Evolutionary conservation across 2,329 filamentous ascomycete genomes (phyloP).

Genomic region (Huntiella moniliformis): DNA sequence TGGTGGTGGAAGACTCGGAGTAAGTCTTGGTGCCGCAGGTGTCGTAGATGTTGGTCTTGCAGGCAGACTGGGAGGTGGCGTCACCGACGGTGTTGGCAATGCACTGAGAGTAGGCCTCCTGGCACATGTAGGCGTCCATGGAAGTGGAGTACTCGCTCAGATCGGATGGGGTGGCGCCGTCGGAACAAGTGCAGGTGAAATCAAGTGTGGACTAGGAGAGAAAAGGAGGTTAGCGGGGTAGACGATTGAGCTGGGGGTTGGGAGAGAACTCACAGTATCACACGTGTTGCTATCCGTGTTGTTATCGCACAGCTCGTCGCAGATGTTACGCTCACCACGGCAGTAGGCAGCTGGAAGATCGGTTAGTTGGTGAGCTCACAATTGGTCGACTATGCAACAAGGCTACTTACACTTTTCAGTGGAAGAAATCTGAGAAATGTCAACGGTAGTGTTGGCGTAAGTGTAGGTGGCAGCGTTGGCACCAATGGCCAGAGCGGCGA

Average conservation of each 20-base stretch:
- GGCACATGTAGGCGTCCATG: conserved; percentile 33
- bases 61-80: conserved; percentile 26
- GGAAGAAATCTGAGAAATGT: conserved; percentile 3
- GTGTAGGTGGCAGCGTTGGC: conserved; percentile 9
- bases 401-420: conserved; percentile 9
- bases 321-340: conserved; percentile 30
- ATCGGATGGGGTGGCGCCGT: conserved; percentile 29
- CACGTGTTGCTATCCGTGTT: conserved; percentile 25
- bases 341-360: conserved; percentile 29
- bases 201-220: conserved; percentile 22
- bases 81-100: conserved; percentile 24
- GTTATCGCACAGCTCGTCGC: conserved; percentile 27
- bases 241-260: background rate
- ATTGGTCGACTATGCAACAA: background rate
- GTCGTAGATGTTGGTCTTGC: conserved; percentile 27
- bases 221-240: background rate
- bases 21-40: conserved; percentile 27
- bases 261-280: conserved; percentile 22
- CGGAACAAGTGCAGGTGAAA: conserved; percentile 30
- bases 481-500: conserved; percentile 9
- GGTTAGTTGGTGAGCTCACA: conserved; percentile 1
- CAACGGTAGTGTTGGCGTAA: conserved; percentile 10
- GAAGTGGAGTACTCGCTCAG: conserved; percentile 36
- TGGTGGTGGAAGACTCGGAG: conserved; percentile 13
- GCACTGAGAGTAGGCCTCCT: conserved; percentile 29